Evolutionary conservation across 352 stramenopile species (phyloP).

Genomic region (Phytopythium ostracodes): DNA sequence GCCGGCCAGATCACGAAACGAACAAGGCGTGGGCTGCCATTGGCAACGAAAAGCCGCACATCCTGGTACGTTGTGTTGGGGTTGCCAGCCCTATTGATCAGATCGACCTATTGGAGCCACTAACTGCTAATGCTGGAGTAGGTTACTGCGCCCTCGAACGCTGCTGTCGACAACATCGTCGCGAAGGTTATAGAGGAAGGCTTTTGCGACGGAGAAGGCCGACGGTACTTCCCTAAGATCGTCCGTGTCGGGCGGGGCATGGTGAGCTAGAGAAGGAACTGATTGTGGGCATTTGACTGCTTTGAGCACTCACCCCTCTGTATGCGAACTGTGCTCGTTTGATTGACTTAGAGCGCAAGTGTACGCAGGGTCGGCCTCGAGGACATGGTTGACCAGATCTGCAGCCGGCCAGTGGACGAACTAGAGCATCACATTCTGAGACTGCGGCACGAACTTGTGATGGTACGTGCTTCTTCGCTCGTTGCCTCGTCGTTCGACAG

Average conservation of each 20-base stretch:
- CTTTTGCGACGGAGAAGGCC: slow-evolving; percentile 92
- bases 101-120: too few relatives aligned
- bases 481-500: neutral
- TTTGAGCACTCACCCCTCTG: neutral
- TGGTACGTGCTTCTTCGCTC: slow-evolving; percentile 26
- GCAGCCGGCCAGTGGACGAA: slow-evolving; percentile 61
- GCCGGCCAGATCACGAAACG: slow-evolving; percentile 75
- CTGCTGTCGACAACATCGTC: slow-evolving; percentile 95
- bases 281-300: neutral
- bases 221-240: slow-evolving; percentile 94
- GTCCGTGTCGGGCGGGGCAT: slow-evolving; percentile 88
- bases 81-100: neutral
- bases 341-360: slow-evolving; percentile 48
- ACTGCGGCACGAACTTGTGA: slow-evolving; percentile 44
- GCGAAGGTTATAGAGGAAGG: slow-evolving; percentile 95
- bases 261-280: slow-evolving; percentile 35
- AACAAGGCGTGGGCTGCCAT: slow-evolving; percentile 78
- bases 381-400: slow-evolving; percentile 84
- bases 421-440: slow-evolving; percentile 58
- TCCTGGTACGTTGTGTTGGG: slow-evolving; percentile 49
- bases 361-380: slow-evolving; percentile 79
- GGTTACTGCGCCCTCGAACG: slow-evolving; percentile 93
- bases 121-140: too few relatives aligned
- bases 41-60: slow-evolving; percentile 90
- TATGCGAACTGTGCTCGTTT: neutral